These are phyloP conservation scores for Tuber magnatum DNA, from an alignment of 495 filamentous ascomycete genomes.

Conservation along the genomic window DNA sequence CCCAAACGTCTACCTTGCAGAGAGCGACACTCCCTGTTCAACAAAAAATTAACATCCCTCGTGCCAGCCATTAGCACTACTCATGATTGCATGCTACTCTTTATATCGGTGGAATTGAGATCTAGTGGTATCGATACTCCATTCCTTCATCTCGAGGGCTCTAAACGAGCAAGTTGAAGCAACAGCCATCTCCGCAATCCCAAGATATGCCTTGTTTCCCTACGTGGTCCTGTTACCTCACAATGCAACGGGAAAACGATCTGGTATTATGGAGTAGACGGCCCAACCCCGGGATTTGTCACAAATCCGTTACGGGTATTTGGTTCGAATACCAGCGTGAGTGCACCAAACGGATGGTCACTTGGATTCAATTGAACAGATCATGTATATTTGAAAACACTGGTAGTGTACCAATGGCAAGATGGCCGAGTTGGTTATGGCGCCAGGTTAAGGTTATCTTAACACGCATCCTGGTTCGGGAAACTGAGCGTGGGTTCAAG, in stretches of 20 bases:
- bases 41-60: too few relatives aligned
- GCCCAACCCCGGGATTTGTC: background rate
- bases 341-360: background rate
- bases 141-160: background rate
- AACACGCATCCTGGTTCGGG: conserved; percentile 28
- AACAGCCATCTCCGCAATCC: background rate
- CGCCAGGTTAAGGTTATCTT: conserved; percentile 37
- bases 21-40: background rate
- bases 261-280: background rate
- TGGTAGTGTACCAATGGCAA: conserved; percentile 2
- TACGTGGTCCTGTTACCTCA: background rate
- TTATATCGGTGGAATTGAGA: background rate
- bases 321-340: background rate
- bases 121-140: background rate
- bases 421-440: conserved; percentile 38
- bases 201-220: background rate
- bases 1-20: background rate
- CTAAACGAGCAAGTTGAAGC: background rate
- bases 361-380: background rate
- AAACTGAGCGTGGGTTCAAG: conserved; percentile 35
- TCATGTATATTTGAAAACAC: background rate
- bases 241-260: too few relatives aligned
- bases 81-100: background rate
- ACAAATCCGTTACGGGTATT: background rate
- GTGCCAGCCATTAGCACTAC: too few relatives aligned